Conservation (phyloP, 1,284 basidiomycete species). For the Irpex lacteus region DNA sequence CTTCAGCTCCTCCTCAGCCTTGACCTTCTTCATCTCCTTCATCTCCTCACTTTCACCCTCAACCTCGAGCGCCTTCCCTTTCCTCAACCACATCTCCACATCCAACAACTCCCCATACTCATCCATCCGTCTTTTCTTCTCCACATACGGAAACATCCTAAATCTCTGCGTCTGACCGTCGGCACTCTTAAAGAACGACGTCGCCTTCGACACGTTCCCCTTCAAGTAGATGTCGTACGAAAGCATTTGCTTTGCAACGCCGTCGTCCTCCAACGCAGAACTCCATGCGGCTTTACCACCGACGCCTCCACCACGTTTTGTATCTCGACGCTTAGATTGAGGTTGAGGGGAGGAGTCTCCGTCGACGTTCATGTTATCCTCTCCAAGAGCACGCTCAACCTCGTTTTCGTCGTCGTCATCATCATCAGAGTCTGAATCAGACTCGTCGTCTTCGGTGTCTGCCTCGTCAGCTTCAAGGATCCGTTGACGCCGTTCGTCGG, state of each 20-base stretch:
- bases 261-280: constrained; percentile 63
- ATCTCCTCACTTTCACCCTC: constrained; percentile 81
- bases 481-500: constrained; percentile 78
- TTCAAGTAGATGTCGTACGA: constrained; percentile 97
- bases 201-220: constrained; percentile 83
- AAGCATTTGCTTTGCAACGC: constrained; percentile 67
- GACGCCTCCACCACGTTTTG: constrained; percentile 33
- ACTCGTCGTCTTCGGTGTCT: constrained; percentile 60
- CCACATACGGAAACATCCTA: constrained; percentile 96
- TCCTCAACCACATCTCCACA: constrained; percentile 89
- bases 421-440: constrained; percentile 66
- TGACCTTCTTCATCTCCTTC: constrained; percentile 69
- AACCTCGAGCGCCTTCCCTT: constrained; percentile 85
- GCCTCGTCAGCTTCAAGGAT: constrained; percentile 90
- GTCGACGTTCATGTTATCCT: constrained; percentile 48
- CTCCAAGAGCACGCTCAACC: constrained; percentile 59
- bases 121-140: constrained; percentile 90
- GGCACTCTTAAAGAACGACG: constrained; percentile 80
- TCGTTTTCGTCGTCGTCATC: constrained; percentile 66
- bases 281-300: constrained; percentile 63
- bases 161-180: constrained; percentile 74
- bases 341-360: constrained; percentile 31
- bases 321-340: constrained; percentile 36
- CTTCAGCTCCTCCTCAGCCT: constrained; percentile 81
- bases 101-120: constrained; percentile 96